Conservation (phyloP, 1,139 yeast species). For the Blastobotrys arbuscula region DNA sequence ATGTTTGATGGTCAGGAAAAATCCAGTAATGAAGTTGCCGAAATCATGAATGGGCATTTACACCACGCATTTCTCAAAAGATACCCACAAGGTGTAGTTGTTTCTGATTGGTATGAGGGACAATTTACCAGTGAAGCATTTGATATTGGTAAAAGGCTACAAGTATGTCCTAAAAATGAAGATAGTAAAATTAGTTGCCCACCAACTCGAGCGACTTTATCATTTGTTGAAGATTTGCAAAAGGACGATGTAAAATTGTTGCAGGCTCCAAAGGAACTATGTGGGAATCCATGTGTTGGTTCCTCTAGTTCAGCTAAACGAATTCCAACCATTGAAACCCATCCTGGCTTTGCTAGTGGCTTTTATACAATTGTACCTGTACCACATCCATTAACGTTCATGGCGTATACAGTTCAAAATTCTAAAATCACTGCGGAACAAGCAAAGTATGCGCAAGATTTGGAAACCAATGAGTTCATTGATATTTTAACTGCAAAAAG, state of each 20-base stretch:
- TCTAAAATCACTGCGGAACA: slow-evolving; percentile 1
- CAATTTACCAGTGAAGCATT: slow-evolving; percentile 22
- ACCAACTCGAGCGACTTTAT: slow-evolving; percentile 16
- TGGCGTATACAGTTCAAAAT: not conserved
- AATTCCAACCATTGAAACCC: slow-evolving; percentile 9
- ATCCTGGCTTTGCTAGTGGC: slow-evolving; percentile 15
- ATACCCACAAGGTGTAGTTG: slow-evolving; percentile 23
- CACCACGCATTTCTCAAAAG: slow-evolving; percentile 25
- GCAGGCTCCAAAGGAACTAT: slow-evolving; percentile 10
- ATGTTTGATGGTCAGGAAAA: slow-evolving; percentile 16
- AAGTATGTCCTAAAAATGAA: slow-evolving; percentile 22
- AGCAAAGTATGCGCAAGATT: not conserved
- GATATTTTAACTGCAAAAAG: not conserved
- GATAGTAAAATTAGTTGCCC: slow-evolving; percentile 19
- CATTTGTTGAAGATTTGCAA: slow-evolving; percentile 5
- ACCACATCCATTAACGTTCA: slow-evolving; percentile 49
- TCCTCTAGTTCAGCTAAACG: slow-evolving; percentile 4
- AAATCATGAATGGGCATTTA: slow-evolving; percentile 27
- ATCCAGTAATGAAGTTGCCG: slow-evolving; percentile 18
- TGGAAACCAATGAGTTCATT: slow-evolving; percentile 3
- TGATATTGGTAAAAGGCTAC: slow-evolving; percentile 23
- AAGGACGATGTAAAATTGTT: slow-evolving; percentile 2
- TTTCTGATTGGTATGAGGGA: slow-evolving; percentile 23
- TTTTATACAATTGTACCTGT: slow-evolving; percentile 20
- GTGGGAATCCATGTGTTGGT: slow-evolving; percentile 17